These are phyloP conservation scores for Yarrowia yakushimensis DNA, from an alignment of 805 yeast genomes.

Conservation along the genomic window DNA sequence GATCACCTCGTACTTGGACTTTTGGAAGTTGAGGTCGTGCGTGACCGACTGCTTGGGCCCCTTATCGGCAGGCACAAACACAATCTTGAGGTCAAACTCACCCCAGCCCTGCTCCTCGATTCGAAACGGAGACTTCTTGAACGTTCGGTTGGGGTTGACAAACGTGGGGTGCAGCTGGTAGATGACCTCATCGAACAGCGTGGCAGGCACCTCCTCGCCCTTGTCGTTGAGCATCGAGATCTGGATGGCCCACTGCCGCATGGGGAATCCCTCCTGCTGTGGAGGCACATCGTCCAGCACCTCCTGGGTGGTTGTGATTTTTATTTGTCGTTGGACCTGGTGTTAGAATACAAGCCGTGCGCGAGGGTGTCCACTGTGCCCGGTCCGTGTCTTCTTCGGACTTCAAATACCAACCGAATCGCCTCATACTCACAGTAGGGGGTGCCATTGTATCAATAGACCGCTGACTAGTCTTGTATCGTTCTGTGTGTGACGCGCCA, in stretches of 20 bases:
- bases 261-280: conserved; percentile 86
- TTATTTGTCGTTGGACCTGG: conserved; percentile 74
- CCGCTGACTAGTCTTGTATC: conserved; percentile 7
- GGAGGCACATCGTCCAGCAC: conserved; percentile 76
- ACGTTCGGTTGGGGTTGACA: conserved; percentile 76
- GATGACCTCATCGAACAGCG: conserved; percentile 84
- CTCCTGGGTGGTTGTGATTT: conserved; percentile 83
- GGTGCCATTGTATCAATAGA: conserved; percentile 18
- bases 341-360: too few relatives aligned
- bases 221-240: conserved; percentile 69
- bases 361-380: too few relatives aligned
- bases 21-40: conserved; percentile 84
- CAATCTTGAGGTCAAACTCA: conserved; percentile 84
- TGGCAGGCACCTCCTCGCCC: conserved; percentile 83
- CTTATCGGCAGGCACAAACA: conserved; percentile 72
- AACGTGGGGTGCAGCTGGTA: conserved; percentile 95
- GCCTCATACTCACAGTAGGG: conserved; percentile 16
- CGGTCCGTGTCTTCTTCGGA: background rate
- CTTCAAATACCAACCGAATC: too few relatives aligned
- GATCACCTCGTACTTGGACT: conserved; percentile 72
- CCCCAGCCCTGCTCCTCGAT: conserved; percentile 98
- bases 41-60: conserved; percentile 82
- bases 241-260: conserved; percentile 89
- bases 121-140: conserved; percentile 79
- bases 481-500: conserved; percentile 4